Evolutionary conservation across 2,329 filamentous ascomycete genomes (phyloP), one percentile per base, ranked within the genome.

Genomic region (Daldinia eschscholtzii): DNA sequence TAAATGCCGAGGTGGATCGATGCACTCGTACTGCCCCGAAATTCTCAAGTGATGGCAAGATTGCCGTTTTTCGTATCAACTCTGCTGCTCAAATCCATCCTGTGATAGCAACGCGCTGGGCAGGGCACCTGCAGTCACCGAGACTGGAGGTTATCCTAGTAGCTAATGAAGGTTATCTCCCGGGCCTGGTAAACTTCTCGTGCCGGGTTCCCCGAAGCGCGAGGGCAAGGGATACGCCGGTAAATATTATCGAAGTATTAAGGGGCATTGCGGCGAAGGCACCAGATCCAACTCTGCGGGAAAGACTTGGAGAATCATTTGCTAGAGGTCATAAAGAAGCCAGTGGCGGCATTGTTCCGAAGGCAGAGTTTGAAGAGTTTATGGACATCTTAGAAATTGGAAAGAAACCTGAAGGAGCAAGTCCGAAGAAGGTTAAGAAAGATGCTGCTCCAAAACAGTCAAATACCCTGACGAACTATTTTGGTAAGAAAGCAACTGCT

Each of bases 251-350:
- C 59, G 82, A 86, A 72, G 84, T 83, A 1, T 73, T 92, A 28
- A 83, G 83, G 72, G 81, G 77, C 1, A 84, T 88, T 48, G 89
- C 87, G 33, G 80, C 80, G 39, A 75, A 73, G 15, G 81, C 80
- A 18, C 78, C 79, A 10, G 80, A 81, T 37, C 74, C 78, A 35
- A 82, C 79, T 4, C 68, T 83, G 61, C 73, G 78, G 3, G 81
- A 85, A 61, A 78, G 88, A 13, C 74, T 91, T 10, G 89, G 90
- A 0, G 85, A 89, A 55, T 88, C 84, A 28, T 92, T 92, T 74
- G 90, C 89, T 0, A 83, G 86, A 59, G 90, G 90, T 0, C 90
- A 92, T 70, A 90, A 89, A 67, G 89, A 91, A 74, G 90, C 89
- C 0, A 90, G 87, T 55, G 90, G 90, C 0, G 90, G 90, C 0